Percentiles rank a stretch among this genome's conserved stretches.
These are phyloP conservation scores for Aureobasidium lini DNA, from an alignment of 2,329 filamentous ascomycete genomes.

Conservation along the genomic window DNA sequence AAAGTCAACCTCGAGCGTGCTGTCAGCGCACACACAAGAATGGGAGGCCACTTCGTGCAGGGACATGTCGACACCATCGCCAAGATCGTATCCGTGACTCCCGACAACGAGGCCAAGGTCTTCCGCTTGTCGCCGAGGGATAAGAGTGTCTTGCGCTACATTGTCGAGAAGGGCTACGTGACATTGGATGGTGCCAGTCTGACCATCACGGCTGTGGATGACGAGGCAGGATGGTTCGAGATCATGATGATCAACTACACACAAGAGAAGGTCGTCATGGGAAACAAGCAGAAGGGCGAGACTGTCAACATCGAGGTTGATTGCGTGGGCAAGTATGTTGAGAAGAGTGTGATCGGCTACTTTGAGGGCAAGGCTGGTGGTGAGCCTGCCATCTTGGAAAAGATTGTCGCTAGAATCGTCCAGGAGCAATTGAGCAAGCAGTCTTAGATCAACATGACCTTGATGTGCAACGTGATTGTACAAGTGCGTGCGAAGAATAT, in stretches of 20 bases:
- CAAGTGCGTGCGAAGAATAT: not conserved
- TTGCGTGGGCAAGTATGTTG: constrained; percentile 76
- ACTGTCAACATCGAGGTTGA: constrained; percentile 90
- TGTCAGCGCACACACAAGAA: constrained; percentile 81
- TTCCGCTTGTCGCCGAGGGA: constrained; percentile 72
- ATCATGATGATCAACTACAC: constrained; percentile 98
- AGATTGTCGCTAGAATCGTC: constrained; percentile 59
- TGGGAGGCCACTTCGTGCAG: constrained; percentile 98
- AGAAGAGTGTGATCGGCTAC: constrained; percentile 82
- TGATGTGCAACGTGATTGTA: not conserved
- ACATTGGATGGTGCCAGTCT: constrained; percentile 90
- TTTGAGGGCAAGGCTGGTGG: constrained; percentile 52
- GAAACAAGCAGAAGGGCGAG: constrained; percentile 69
- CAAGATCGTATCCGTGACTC: constrained; percentile 60
- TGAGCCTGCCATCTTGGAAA: constrained; percentile 43
- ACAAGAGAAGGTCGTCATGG: constrained; percentile 82
- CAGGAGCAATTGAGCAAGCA: constrained; percentile 54
- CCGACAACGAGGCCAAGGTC: constrained; percentile 84
- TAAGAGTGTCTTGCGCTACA: constrained; percentile 65
- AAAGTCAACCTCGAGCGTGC: constrained; percentile 90
- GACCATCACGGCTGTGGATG: constrained; percentile 81
- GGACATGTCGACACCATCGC: constrained; percentile 93
- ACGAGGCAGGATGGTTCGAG: constrained; percentile 78
- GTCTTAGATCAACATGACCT: not conserved
- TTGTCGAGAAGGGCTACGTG: constrained; percentile 95